A percentile compares a stretch with the other conserved stretches of the same genome.
phyloP scores from a whole-genome alignment of 768 basidiomycete genomes.

The Candolleomyces aberdarensis region DNA sequence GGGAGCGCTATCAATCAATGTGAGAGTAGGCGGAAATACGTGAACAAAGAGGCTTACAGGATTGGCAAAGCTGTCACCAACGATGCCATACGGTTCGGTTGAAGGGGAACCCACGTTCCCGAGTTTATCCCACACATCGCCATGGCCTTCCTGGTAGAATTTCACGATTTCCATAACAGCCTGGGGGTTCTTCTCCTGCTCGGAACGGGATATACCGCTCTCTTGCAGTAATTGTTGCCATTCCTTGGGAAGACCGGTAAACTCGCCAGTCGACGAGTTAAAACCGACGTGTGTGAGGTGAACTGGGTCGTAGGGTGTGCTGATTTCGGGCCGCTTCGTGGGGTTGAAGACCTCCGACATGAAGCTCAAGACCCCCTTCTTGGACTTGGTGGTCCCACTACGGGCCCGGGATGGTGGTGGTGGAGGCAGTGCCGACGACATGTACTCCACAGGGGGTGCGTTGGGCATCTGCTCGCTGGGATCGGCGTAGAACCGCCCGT shows the following conservation, averaged over 20 bases:
- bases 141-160: slow-evolving; percentile 90
- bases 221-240: slow-evolving; percentile 98
- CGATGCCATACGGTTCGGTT: slow-evolving; percentile 11
- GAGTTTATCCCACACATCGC: slow-evolving; percentile 85
- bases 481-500: slow-evolving; percentile 44
- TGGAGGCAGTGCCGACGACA: slow-evolving; percentile 15
- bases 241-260: slow-evolving; percentile 96
- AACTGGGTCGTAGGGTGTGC: slow-evolving; percentile 97
- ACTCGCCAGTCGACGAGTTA: slow-evolving; percentile 98
- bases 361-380: slow-evolving; percentile 75
- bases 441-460: slow-evolving; percentile 27
- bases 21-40: slow-evolving; percentile 1
- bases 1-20: slow-evolving; percentile 35
- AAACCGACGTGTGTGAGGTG: slow-evolving; percentile 99
- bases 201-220: slow-evolving; percentile 87
- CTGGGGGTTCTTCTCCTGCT: slow-evolving; percentile 98
- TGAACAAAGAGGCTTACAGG: slow-evolving; percentile 4
- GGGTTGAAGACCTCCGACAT: slow-evolving; percentile 68
- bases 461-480: slow-evolving; percentile 40
- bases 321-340: slow-evolving; percentile 85
- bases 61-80: slow-evolving; percentile 8
- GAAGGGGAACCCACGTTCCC: slow-evolving; percentile 46
- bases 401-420: slow-evolving; percentile 34
- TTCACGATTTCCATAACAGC: slow-evolving; percentile 99
- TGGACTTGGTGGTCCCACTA: slow-evolving; percentile 48